Conservation (phyloP, 108 stramenopile species). For the Bacterosira constricta region DNA sequence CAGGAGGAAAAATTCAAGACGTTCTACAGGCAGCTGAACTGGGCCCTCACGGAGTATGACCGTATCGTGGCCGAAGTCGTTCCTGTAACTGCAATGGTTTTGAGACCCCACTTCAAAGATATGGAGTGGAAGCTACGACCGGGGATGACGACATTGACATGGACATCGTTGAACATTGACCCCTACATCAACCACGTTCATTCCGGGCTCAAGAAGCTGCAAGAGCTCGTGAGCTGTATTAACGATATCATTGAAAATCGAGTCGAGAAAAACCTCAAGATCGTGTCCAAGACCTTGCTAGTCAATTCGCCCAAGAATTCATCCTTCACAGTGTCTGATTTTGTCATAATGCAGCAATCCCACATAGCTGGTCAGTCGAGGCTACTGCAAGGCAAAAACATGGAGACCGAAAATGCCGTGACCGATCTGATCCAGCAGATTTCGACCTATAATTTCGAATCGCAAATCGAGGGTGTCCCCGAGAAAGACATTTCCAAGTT, state of each 20-base stretch:
- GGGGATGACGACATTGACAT: slow-evolving; percentile 92
- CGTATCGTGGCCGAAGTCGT: slow-evolving; percentile 83
- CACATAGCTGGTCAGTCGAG: slow-evolving; percentile 68
- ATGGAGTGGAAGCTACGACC: slow-evolving; percentile 93
- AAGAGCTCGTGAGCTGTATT: slow-evolving; percentile 85
- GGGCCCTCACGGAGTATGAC: slow-evolving; percentile 88
- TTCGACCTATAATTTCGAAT: slow-evolving; percentile 72
- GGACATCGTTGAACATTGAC: slow-evolving; percentile 95
- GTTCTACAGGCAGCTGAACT: slow-evolving; percentile 84
- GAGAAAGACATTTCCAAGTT: slow-evolving; percentile 78
- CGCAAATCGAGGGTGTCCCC: slow-evolving; percentile 57
- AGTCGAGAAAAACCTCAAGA: slow-evolving; percentile 91
- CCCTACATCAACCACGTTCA: slow-evolving; percentile 82
- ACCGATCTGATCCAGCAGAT: slow-evolving; percentile 82
- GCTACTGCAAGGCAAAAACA: slow-evolving; percentile 88
- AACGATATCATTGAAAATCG: slow-evolving; percentile 93
- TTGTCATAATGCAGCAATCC: slow-evolving; percentile 84
- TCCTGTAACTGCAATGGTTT: slow-evolving; percentile 84
- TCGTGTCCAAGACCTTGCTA: slow-evolving; percentile 82
- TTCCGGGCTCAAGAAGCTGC: slow-evolving; percentile 74
- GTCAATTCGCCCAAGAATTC: slow-evolving; percentile 85
- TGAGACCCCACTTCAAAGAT: slow-evolving; percentile 87
- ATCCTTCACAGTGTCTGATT: slow-evolving; percentile 89
- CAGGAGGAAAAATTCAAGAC: slow-evolving; percentile 92
- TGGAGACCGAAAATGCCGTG: slow-evolving; percentile 90